Percentiles rank a stretch among this genome's conserved stretches.
phyloP scores from a whole-genome alignment of 306 rosid species.

The Benincasa hispida region DNA sequence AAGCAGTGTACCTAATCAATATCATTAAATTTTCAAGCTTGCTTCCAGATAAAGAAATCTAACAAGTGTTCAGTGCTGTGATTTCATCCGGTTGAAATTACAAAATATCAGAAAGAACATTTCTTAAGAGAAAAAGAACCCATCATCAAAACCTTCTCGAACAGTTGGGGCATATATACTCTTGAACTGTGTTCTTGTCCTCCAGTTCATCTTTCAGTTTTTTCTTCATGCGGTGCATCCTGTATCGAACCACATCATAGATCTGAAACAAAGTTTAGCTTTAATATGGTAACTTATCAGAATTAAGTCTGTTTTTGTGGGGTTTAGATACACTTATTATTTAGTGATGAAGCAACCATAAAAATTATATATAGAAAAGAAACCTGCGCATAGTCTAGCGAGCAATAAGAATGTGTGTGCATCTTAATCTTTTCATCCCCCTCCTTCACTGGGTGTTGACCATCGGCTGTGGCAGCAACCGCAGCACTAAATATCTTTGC shows the following conservation, averaged over 20 bases:
- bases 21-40: background rate
- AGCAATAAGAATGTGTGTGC: slow-evolving; percentile 92
- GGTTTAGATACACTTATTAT: background rate
- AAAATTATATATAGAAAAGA: slow-evolving; percentile 11
- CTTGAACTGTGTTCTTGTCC: slow-evolving; percentile 88
- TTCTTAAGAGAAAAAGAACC: background rate
- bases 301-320: background rate
- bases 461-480: slow-evolving; percentile 77
- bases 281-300: slow-evolving; percentile 5
- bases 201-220: slow-evolving; percentile 97
- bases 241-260: slow-evolving; percentile 83
- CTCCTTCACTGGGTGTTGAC: slow-evolving; percentile 41
- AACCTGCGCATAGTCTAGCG: slow-evolving; percentile 81
- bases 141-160: slow-evolving; percentile 50
- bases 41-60: background rate
- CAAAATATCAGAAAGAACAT: background rate
- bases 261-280: slow-evolving; percentile 40
- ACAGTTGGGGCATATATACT: slow-evolving; percentile 80
- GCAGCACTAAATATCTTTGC: slow-evolving; percentile 89
- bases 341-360: background rate
- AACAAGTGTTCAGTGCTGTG: background rate
- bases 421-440: slow-evolving; percentile 90
- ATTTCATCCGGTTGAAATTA: background rate
- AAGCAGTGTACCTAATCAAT: slow-evolving; percentile 61
- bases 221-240: slow-evolving; percentile 89